Evolutionary conservation across 805 yeast genomes (phyloP), one percentile per base, ranked within the genome.

Genomic region (Saccharomycopsis sp.): DNA sequence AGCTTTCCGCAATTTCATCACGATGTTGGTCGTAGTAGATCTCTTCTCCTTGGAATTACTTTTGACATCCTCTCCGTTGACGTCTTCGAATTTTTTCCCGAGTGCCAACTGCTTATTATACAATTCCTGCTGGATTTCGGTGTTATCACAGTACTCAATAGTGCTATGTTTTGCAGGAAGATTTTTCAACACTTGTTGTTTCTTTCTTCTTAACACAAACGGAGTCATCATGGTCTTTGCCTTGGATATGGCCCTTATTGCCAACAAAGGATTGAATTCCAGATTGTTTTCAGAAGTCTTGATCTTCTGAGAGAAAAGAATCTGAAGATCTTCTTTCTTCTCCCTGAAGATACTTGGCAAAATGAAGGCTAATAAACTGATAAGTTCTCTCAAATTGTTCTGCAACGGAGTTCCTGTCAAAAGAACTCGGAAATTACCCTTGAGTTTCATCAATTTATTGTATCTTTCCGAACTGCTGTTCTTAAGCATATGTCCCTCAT

Each of bases 221-320:
- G 99, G 99, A 1, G 96, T 87, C 98, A 94, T 93, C 97, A 94
- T 93, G 3, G 94, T 87, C 70, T 89, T 90, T 2, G 99, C 99
- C 68, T 91, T 88, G 38, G 84, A 79, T 62, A 94, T 91, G 0
- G 99, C 96, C 72, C 93, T 96, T 64, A 86, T 87, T 0, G 97
- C 89, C 47, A 94, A 74, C 50, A 94, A 76, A 1, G 97, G 97
- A 64, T 89, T 88, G 67, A 81, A 86, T 56, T 74, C 76, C 19
- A 74, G 73, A 50, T 79, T 78, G 8, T 74, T 73, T 8, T 64
- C 66, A 57, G 81, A 79, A 0, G 96, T 88, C 56, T 84, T 85
- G 2, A 91, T 93, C 70, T 85, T 86, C 72, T 92, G 97, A 71
- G 87, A 87, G 75, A 94, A 94, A 47, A 94, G 82, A 2, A 86